Base-by-base conservation (phyloP, 352 stramenopile genomes). In the Phytophthora ohioensis region DNA sequence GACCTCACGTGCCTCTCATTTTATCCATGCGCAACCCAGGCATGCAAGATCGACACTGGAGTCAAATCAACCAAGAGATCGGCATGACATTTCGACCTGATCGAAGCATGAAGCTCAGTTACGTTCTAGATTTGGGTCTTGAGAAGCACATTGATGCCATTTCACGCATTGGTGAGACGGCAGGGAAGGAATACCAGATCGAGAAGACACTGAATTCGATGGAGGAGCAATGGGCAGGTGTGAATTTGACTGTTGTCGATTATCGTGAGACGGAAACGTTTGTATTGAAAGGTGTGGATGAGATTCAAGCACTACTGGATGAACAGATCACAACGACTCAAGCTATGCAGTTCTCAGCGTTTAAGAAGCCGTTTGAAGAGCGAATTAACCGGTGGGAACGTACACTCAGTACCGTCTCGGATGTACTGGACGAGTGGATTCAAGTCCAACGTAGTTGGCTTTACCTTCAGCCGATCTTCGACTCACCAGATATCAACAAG, bases 391-490 rank as follows among this genome's bases (percentile, higher is more conserved):
- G 91, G 13, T 98, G 95, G 95, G 91, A 98, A 55, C 79, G 76
- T 12, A 96, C 88, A 3, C 79, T 98, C 4, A 95, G 84, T 49
- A 90, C 90, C 0, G 90, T 98, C 8, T 97, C 89, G 0, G 95
- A 98, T 34, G 91, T 98, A 0, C 65, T 98, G 3, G 95, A 98
- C 49, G 95, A 98, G 65, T 98, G 95, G 95, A 91, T 98, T 27
- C 89, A 92, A 53, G 91, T 98, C 10, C 95, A 98, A 73, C 88
- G 95, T 15, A 98, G 90, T 72, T 98, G 95, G 95, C 65, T 98
- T n/a, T 98, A 98, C 55, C 77, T 98, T 7, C 94, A 98, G 70
- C 95, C 95, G 9, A 98, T 98, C 57, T 98, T 98, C 48, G 95
- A 98, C 67, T 98, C 91, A 2, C 84, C 92, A 0, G 95, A 98